Percentiles rank a stretch among this genome's conserved stretches.
phyloP scores from a whole-genome alignment of 495 filamentous ascomycete species.

The Aspergillus steynii region DNA sequence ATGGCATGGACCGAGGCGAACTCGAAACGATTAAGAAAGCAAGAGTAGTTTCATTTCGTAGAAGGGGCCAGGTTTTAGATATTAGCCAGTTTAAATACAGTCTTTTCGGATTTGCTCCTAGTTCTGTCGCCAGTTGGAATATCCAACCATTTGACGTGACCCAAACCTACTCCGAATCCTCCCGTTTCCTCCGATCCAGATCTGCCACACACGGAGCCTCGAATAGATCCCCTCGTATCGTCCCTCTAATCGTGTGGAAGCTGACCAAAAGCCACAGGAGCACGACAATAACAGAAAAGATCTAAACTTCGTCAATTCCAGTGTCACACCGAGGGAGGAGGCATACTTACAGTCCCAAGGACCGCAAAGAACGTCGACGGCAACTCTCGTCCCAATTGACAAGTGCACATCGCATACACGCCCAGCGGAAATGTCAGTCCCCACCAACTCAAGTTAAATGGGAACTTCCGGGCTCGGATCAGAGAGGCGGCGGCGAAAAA shows the following conservation, averaged over 20 bases:
- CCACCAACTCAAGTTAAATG: constrained; percentile 72
- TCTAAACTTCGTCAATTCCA: not conserved
- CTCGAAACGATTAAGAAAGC: too few relatives aligned
- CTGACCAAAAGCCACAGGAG: constrained; percentile 3
- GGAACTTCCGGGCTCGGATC: constrained; percentile 42
- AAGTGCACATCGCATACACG: constrained; percentile 53
- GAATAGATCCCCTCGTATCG: constrained; percentile 47
- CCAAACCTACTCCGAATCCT: not conserved
- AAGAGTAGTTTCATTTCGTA: too few relatives aligned
- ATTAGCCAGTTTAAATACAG: too few relatives aligned
- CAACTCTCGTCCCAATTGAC: constrained; percentile 48
- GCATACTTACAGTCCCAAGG: constrained; percentile 39
- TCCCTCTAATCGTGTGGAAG: constrained; percentile 39
- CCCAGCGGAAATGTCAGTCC: constrained; percentile 63
- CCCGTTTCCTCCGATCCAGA: constrained; percentile 15
- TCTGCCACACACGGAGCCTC: constrained; percentile 54
- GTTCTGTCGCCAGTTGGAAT: not conserved
- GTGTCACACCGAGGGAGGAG: not conserved
- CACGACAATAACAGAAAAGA: constrained; percentile 6
- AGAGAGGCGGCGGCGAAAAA: constrained; percentile 52
- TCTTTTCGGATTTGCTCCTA: too few relatives aligned
- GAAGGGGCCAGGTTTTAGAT: too few relatives aligned
- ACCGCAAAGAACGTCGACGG: constrained; percentile 56
- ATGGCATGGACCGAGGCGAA: too few relatives aligned
- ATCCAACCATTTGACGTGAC: not conserved